Conservation (phyloP, 805 yeast species). For the Candida andamanensis region DNA sequence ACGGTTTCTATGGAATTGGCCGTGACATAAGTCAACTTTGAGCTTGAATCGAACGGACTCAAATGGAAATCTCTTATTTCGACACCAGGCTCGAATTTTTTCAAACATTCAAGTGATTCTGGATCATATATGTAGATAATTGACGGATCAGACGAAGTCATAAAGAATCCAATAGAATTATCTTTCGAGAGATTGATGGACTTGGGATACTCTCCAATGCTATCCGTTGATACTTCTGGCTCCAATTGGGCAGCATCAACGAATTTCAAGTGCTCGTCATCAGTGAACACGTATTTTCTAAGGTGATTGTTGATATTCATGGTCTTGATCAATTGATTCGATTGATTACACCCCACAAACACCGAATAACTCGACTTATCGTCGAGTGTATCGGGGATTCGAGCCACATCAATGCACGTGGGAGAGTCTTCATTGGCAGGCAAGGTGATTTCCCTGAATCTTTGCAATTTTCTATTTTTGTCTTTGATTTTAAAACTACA, state of each 20-base stretch:
- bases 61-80: slow-evolving; percentile 59
- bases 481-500: slow-evolving; percentile 48
- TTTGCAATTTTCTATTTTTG: slow-evolving; percentile 42
- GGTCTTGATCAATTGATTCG: slow-evolving; percentile 47
- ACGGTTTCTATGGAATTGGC: slow-evolving; percentile 46
- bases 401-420: slow-evolving; percentile 60
- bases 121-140: slow-evolving; percentile 57
- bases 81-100: slow-evolving; percentile 53
- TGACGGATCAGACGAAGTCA: slow-evolving; percentile 65
- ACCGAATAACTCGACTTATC: slow-evolving; percentile 42
- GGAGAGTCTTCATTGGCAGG: slow-evolving; percentile 80
- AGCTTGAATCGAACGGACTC: slow-evolving; percentile 54
- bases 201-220: slow-evolving; percentile 56
- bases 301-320: slow-evolving; percentile 65
- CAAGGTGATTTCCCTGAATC: slow-evolving; percentile 57
- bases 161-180: slow-evolving; percentile 60
- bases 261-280: slow-evolving; percentile 55
- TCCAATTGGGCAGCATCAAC: slow-evolving; percentile 56
- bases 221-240: slow-evolving; percentile 33
- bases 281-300: slow-evolving; percentile 55
- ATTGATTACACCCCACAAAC: slow-evolving; percentile 73
- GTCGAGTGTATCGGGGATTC: slow-evolving; percentile 7
- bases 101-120: slow-evolving; percentile 47
- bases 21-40: slow-evolving; percentile 60
- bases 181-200: slow-evolving; percentile 52